Evolutionary conservation across 176 grass and related monocot genomes (phyloP), one percentile per base, ranked within the genome.

Genomic region (Alloteropsis semialata): DNA sequence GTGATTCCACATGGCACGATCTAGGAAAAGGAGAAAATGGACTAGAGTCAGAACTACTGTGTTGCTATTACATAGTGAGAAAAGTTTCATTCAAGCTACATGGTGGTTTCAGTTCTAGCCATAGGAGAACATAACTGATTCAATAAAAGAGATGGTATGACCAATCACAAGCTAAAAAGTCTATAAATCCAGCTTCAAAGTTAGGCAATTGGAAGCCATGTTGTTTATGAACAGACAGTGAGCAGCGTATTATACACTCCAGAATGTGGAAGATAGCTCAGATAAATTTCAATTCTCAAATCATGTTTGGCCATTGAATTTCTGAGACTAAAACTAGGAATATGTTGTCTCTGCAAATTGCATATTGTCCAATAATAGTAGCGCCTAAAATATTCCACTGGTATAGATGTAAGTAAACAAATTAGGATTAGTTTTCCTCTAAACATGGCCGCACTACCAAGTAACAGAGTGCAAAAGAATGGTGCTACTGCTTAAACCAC

Each of bases 151-250:
- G 55, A 72, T 50, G 4, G 14, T 65, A 54, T 73, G 38, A 29
- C 59, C 30, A 77, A 21, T n/a, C 72, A 71, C 36, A 44, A 62
- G 29, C 51, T 81, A 81, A n/a, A n/a, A n/a, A n/a, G n/a, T n/a
- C n/a, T n/a, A n/a, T n/a, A n/a, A n/a, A 76, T 75, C 32, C 22
- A 82, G 51, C 17, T 29, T 69, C 2, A 14, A 33, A 68, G 33
- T 75, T 87, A 51, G 33, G 19, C 51, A 62, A 39, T 59, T 30
- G 62, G 4, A 21, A 44, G 43, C 10, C 55, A 78, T 36, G 30
- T 13, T 16, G 18, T 56, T 71, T 82, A 82, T 51, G 42, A 61
- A 73, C 14, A 48, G 3, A 32, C 14, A 48, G 28, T 36, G 25
- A 30, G 2, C 48, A 56, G 10, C 29, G 34, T 69, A 25, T 63